Base-by-base conservation (phyloP, 2,329 filamentous ascomycete species). In the Nectriaceae sp. region DNA sequence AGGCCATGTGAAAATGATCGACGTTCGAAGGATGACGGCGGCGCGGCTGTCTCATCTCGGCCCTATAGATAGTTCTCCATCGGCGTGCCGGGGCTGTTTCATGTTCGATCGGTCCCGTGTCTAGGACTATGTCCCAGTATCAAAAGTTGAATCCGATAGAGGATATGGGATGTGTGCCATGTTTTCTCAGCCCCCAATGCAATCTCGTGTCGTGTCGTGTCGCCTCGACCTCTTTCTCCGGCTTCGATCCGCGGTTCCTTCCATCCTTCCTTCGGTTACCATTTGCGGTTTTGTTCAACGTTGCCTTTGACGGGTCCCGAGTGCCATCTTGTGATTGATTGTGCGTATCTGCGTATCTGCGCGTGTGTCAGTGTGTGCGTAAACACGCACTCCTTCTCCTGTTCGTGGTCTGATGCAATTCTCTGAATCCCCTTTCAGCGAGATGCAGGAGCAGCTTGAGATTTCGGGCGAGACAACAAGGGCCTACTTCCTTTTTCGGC, bases 401-500 rank as follows among this genome's bases (percentile, higher is more conserved):
- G 8, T 53, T 43, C 40, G 46, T 61, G 60, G 57, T 36, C 60
- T 63, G 60, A 62, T 60, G 40, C 21, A 26, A n/a, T 36, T 36
- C 16, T 19, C 13, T 8, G 33, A 39, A 37, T 50, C 57, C 59
- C 43, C 38, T 60, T 61, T 55, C 56, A 57, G 60, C 56, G 56
- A 63, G 56, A 51, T 61, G 57, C 58, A 57, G 58, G 16, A 50
- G 48, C 55, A 39, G 54, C 41, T 52, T 38, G 45, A 52, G 50
- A 49, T 52, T 46, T 56, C 47, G 55, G 58, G 49, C 46, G n/a
- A n/a, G n/a, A n/a, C n/a, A n/a, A n/a, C n/a, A 19, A 50, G 57
- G 60, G 53, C 44, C 57, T 55, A 59, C 46, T 62, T 60, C 60
- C 60, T 33, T 42, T 62, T 62, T 61, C n/a, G 60, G 58, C 56